Evolutionary conservation across 1,284 basidiomycete species (phyloP).

Genomic region (Heterobasidion irregulare): DNA sequence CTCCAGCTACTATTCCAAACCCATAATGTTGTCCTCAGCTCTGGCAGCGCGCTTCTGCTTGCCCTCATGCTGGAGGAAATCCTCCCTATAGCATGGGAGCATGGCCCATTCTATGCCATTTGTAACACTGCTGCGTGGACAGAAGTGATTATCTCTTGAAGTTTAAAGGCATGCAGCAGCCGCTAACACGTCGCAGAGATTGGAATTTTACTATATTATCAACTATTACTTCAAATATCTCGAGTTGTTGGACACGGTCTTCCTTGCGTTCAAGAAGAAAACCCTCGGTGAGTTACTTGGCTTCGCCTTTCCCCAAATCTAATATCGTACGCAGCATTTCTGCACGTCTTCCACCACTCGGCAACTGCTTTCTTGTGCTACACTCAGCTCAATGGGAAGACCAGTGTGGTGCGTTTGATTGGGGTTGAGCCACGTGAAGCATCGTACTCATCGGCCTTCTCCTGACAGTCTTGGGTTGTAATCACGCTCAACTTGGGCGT

Average conservation of each 20-base stretch:
- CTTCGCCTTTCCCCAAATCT: background rate
- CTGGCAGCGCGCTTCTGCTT: slow-evolving; percentile 78
- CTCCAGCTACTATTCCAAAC: slow-evolving; percentile 86
- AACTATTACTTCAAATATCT: slow-evolving; percentile 98
- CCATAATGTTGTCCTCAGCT: slow-evolving; percentile 86
- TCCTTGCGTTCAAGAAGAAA: slow-evolving; percentile 98
- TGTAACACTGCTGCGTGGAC: slow-evolving; percentile 82
- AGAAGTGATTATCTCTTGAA: slow-evolving; percentile 42
- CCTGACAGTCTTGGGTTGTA: slow-evolving; percentile 85
- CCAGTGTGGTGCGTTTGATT: slow-evolving; percentile 64
- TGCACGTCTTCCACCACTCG: slow-evolving; percentile 98
- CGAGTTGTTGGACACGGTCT: slow-evolving; percentile 92
- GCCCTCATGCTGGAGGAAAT: slow-evolving; percentile 88
- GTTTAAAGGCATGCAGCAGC: background rate
- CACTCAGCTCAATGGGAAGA: slow-evolving; percentile 88
- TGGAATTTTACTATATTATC: slow-evolving; percentile 95
- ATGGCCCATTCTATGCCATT: slow-evolving; percentile 71
- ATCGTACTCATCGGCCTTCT: slow-evolving; percentile 5
- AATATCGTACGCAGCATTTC: slow-evolving; percentile 56
- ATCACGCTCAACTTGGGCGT: slow-evolving; percentile 91
- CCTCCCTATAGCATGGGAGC: slow-evolving; percentile 63
- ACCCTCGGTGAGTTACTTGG: slow-evolving; percentile 62
- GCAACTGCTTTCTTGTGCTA: slow-evolving; percentile 96
- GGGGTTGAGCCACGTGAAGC: background rate
- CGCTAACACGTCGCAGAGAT: slow-evolving; percentile 37